These are phyloP conservation scores for Apophysomyces variabilis DNA, from an alignment of 371 early-diverging fungal species.

Conservation along the genomic window DNA sequence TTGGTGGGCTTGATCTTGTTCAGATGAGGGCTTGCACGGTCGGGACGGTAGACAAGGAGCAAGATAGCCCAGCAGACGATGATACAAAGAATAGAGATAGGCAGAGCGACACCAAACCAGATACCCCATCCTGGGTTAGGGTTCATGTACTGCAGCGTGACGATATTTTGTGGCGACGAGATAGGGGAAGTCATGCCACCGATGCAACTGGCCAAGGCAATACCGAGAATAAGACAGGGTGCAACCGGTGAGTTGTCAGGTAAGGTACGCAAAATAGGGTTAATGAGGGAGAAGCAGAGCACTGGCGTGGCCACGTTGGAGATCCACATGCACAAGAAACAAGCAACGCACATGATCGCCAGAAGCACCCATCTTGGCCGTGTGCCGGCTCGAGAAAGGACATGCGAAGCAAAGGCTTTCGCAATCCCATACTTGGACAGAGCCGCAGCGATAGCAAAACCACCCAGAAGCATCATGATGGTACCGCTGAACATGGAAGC, in stretches of 20 bases:
- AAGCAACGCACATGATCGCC: constrained; percentile 77
- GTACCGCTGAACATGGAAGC: constrained; percentile 93
- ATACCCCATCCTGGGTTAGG: constrained; percentile 84
- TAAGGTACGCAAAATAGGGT: constrained; percentile 77
- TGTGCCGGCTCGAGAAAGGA: constrained; percentile 73
- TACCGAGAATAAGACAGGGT: constrained; percentile 86
- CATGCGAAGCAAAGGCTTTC: constrained; percentile 74
- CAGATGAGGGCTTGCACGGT: constrained; percentile 50
- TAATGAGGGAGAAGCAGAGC: constrained; percentile 78
- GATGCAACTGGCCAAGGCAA: constrained; percentile 91
- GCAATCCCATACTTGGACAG: constrained; percentile 66
- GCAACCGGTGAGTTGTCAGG: constrained; percentile 75
- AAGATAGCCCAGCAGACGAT: constrained; percentile 82
- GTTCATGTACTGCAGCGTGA: constrained; percentile 82
- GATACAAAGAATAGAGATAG: constrained; percentile 69
- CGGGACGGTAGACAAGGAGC: constrained; percentile 66
- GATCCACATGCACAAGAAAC: constrained; percentile 81
- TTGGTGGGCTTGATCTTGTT: constrained; percentile 52
- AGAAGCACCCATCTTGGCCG: constrained; percentile 69
- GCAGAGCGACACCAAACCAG: constrained; percentile 81
- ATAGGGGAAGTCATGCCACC: constrained; percentile 97
- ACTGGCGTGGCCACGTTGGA: constrained; percentile 87
- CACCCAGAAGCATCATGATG: constrained; percentile 94
- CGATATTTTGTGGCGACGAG: constrained; percentile 91
- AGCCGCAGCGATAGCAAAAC: constrained; percentile 88